phyloP scores from a whole-genome alignment of 2,329 filamentous ascomycete genomes.

The Ophiosphaerella herpotricha region DNA sequence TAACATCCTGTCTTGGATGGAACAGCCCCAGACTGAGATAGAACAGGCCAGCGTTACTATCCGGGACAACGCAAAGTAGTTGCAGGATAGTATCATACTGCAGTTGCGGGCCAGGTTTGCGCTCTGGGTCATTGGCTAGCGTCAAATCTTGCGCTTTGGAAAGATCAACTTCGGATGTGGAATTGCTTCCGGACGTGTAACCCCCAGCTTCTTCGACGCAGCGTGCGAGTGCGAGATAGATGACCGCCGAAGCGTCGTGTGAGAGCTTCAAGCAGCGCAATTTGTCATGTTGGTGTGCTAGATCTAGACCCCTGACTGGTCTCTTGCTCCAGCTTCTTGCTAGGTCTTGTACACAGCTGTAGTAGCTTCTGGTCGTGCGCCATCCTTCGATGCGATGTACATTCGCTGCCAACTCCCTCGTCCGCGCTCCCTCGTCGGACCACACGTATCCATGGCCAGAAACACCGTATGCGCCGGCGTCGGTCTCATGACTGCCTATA shows the following conservation, averaged over 20 bases:
- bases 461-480: constrained; percentile 56
- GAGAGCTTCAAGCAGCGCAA: constrained; percentile 80
- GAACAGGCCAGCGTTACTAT: constrained; percentile 86
- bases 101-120: constrained; percentile 28
- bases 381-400: constrained; percentile 94
- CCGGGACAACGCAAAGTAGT: constrained; percentile 78
- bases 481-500: constrained; percentile 73
- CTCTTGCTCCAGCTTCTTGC: constrained; percentile 47
- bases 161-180: constrained; percentile 25
- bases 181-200: constrained; percentile 10
- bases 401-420: constrained; percentile 86
- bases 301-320: constrained; percentile 78
- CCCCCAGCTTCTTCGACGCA: constrained; percentile 62
- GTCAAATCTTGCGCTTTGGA: constrained; percentile 26
- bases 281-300: constrained; percentile 91
- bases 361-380: constrained; percentile 94
- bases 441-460: constrained; percentile 94
- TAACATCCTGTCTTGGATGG: constrained; percentile 81
- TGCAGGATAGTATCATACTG: constrained; percentile 55
- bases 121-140: constrained; percentile 31
- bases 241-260: constrained; percentile 75
- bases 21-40: constrained; percentile 90
- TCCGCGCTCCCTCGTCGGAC: constrained; percentile 79
- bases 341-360: constrained; percentile 79
- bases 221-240: constrained; percentile 80